phyloP scores from a whole-genome alignment of 495 filamentous ascomycete species.

The Amphirosellinia nigrospora region DNA sequence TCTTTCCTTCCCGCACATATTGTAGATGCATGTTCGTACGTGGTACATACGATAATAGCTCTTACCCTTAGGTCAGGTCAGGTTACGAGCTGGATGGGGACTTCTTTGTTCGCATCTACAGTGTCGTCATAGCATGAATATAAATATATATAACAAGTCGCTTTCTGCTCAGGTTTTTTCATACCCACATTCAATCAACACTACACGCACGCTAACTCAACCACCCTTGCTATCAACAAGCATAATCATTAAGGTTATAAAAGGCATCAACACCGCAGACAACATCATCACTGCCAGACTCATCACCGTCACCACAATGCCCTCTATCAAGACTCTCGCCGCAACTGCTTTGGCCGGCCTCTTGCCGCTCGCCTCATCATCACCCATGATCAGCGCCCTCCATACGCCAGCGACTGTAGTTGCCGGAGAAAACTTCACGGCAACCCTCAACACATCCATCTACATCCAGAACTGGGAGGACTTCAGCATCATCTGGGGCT shows the following conservation, averaged over 20 bases:
- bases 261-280: not conserved
- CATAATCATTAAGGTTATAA: not conserved
- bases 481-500: constrained; percentile 40
- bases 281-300: not conserved
- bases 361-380: constrained; percentile 27
- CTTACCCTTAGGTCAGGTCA: not conserved
- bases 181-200: not conserved
- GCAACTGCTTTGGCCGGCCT: constrained; percentile 16
- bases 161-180: not conserved
- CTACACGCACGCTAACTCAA: not conserved
- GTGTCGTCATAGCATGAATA: not conserved
- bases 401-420: constrained; percentile 23
- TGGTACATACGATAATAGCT: not conserved
- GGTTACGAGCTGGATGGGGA: not conserved
- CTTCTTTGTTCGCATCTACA: not conserved
- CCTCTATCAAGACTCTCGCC: constrained; percentile 28
- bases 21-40: not conserved
- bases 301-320: constrained; percentile 28
- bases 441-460: constrained; percentile 31
- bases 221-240: not conserved
- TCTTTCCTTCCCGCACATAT: not conserved
- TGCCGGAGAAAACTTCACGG: constrained; percentile 28
- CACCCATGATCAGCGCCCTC: constrained; percentile 23
- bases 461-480: constrained; percentile 45
- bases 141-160: not conserved